Percentiles rank a stretch among this genome's conserved stretches.
These are phyloP conservation scores for thale cress (Arabidopsis thaliana) DNA, from an alignment of 345 rosid species.

Conservation along the genomic window DNA sequence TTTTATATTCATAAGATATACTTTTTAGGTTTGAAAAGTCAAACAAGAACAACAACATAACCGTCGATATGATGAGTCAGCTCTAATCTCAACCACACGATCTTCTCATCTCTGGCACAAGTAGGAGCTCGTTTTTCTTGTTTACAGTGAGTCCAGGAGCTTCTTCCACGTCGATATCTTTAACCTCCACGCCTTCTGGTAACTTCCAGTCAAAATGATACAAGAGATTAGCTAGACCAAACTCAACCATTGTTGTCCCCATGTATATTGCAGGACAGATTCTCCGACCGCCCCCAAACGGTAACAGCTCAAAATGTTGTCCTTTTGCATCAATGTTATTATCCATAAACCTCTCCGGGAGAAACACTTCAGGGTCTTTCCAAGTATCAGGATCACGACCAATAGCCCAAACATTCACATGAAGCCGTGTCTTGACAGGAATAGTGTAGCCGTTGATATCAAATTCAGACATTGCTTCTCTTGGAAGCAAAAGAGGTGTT, in stretches of 20 bases:
- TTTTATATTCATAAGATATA: too few species aligned
- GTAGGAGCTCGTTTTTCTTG: constrained; percentile 41
- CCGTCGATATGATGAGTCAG: too few species aligned
- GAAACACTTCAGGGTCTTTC: constrained; percentile 49
- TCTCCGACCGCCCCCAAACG: constrained; percentile 59
- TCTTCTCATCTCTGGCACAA: constrained; percentile 39
- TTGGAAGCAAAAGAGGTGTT: constrained; percentile 46
- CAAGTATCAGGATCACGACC: constrained; percentile 54
- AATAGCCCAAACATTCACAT: constrained; percentile 57
- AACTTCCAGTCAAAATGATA: constrained; percentile 54
- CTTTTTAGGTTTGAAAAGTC: too few species aligned
- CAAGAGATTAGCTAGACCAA: constrained; percentile 49
- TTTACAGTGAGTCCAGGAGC: constrained; percentile 38
- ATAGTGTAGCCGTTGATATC: constrained; percentile 47
- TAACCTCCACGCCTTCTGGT: constrained; percentile 42
- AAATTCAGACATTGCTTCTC: constrained; percentile 51
- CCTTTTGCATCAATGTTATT: constrained; percentile 51
- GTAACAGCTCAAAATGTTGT: constrained; percentile 48
- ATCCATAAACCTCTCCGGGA: constrained; percentile 50
- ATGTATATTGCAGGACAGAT: constrained; percentile 46
- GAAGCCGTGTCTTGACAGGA: constrained; percentile 44
- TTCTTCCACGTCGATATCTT: constrained; percentile 52
- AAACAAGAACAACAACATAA: too few species aligned
- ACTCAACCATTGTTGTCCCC: constrained; percentile 46
- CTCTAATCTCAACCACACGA: too few species aligned